phyloP scores from a whole-genome alignment of 192 early-diverging fungal species.

The Podila clonocystis region DNA sequence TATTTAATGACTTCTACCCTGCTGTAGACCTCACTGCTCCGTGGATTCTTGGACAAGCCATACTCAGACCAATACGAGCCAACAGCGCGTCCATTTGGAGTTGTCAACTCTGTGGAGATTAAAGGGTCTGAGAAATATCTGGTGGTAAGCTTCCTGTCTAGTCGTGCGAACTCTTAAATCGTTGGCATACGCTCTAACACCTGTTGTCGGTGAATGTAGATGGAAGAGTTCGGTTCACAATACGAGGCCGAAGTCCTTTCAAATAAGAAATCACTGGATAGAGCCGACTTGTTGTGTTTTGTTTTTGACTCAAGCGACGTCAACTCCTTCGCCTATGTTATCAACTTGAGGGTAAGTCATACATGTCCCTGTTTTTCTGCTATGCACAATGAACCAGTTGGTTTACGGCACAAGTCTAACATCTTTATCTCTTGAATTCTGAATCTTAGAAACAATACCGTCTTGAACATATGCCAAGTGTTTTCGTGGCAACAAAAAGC shows the following conservation, averaged over 20 bases:
- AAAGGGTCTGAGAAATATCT: slow-evolving; percentile 95
- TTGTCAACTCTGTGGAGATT: slow-evolving; percentile 96
- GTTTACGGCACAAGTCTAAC: neutral
- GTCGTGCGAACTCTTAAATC: slow-evolving; percentile 1
- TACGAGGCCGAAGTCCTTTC: slow-evolving; percentile 90
- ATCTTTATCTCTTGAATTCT: neutral
- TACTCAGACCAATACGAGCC: slow-evolving; percentile 80
- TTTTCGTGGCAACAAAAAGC: slow-evolving; percentile 96
- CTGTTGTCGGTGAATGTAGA: slow-evolving; percentile 50
- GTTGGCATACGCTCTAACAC: neutral
- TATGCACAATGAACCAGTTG: neutral
- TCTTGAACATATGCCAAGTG: slow-evolving; percentile 83
- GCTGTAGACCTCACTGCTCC: slow-evolving; percentile 79
- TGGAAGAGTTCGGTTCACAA: slow-evolving; percentile 93
- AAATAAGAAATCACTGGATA: slow-evolving; percentile 86
- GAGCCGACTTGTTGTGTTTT: slow-evolving; percentile 92
- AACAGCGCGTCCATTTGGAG: slow-evolving; percentile 78
- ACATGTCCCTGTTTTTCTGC: neutral
- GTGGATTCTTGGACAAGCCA: slow-evolving; percentile 87
- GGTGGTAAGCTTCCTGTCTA: slow-evolving; percentile 66
- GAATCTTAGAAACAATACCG: slow-evolving; percentile 76
- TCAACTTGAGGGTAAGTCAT: slow-evolving; percentile 74
- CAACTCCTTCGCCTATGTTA: slow-evolving; percentile 93
- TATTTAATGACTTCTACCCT: neutral
- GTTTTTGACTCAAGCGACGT: slow-evolving; percentile 96